Base-by-base conservation (phyloP, 2,329 filamentous ascomycete genomes). In the Cladorrhinum sp. region DNA sequence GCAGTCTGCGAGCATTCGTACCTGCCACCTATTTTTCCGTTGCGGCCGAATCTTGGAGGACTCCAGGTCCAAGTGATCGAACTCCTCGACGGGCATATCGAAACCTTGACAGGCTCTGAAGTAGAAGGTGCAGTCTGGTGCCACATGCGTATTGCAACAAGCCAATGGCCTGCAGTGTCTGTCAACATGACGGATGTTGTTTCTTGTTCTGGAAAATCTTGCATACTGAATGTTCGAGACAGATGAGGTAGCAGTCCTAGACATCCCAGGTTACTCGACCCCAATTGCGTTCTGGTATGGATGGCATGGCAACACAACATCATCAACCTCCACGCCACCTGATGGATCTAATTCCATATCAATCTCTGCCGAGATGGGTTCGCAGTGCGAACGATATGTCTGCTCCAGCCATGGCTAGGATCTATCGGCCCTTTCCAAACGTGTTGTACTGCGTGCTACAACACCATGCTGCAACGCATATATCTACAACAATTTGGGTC, bases 351-450 rank as follows among this genome's bases (percentile, higher is more conserved):
- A 30, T 30, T 30, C 10, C 10, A n/a, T 18, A 10, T n/a, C 24
- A 16, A 28, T 5, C 8, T 23, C 14, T 55, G 36, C 49, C 55
- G 26, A 54, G 30, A 26, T 12, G 30, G 55, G 59, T 14, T 46
- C 50, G 46, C 60, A 62, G 23, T 62, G 60, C 57, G 53, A 54
- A 46, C 36, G 46, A 24, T 18, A 58, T n/a, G 23, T 52, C n/a
- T 26, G 21, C 14, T 51, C 20, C 20, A 51, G 49, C 20, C 9
- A 28, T n/a, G 2, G 49, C 21, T 24, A 18, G 20, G 49, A 16
- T 39, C 28, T 57, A 57, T 57, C 54, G 54, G 54, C 39, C 54
- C 54, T 57, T 57, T 57, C 39, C 54, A 18, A 33, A n/a, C 42
- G 23, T 57, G 54, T 21, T 57, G 54, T 18, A 20, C n/a, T 46